These are phyloP conservation scores for Puya raimondii DNA, from an alignment of 176 grass and related monocot species.

Conservation along the genomic window DNA sequence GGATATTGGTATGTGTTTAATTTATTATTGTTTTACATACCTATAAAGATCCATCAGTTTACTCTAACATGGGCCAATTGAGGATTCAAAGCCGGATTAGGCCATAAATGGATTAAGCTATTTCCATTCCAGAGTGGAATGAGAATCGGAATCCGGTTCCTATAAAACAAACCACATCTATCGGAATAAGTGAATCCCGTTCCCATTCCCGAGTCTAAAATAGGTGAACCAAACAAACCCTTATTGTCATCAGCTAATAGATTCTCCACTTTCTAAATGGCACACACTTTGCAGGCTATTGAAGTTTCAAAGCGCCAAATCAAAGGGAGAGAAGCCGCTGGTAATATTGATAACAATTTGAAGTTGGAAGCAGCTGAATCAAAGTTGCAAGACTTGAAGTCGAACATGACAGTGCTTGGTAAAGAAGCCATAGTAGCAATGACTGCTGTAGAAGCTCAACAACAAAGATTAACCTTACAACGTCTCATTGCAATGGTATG, in stretches of 20 bases:
- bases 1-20: too few relatives aligned
- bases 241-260: background rate
- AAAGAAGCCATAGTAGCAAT: constrained; percentile 88
- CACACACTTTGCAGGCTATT: constrained; percentile 40
- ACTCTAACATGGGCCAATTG: too few relatives aligned
- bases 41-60: too few relatives aligned
- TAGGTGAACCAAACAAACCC: too few relatives aligned
- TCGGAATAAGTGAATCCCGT: too few relatives aligned
- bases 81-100: too few relatives aligned
- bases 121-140: too few relatives aligned
- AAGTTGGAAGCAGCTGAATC: constrained; percentile 87
- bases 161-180: too few relatives aligned
- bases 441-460: constrained; percentile 81
- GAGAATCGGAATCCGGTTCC: too few relatives aligned
- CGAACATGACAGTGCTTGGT: constrained; percentile 68
- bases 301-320: constrained; percentile 89
- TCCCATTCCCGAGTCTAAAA: too few relatives aligned
- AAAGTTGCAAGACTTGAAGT: constrained; percentile 88
- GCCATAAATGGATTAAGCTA: too few relatives aligned
- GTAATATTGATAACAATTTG: constrained; percentile 51
- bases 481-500: constrained; percentile 83
- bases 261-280: background rate
- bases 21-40: too few relatives aligned
- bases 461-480: constrained; percentile 86
- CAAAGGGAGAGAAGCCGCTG: constrained; percentile 62